Percentiles rank a stretch among this genome's conserved stretches.
These are phyloP conservation scores for Diophrys appendiculata DNA, from an alignment of 73 alveolate genomes.

Conservation along the genomic window DNA sequence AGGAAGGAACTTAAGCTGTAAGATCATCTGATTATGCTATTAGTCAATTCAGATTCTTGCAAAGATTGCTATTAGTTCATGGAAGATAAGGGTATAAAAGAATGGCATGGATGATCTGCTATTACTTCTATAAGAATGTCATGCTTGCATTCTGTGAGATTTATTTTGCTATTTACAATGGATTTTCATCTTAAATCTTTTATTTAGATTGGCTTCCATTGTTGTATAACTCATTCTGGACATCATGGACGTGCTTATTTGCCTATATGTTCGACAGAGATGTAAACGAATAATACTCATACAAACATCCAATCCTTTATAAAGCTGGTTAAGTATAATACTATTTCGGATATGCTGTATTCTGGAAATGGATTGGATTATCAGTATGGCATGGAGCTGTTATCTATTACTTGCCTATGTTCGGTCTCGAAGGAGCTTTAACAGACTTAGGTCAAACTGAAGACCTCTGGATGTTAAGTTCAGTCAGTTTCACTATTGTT, in stretches of 20 bases:
- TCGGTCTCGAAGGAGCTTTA: slow-evolving; percentile 51
- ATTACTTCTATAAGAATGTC: slow-evolving; percentile 82
- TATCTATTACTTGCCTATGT: slow-evolving; percentile 65
- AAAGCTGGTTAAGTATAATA: slow-evolving; percentile 73
- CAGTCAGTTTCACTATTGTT: slow-evolving; percentile 73
- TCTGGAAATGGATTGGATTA: slow-evolving; percentile 84
- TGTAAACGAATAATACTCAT: slow-evolving; percentile 14
- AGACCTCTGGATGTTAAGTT: slow-evolving; percentile 86
- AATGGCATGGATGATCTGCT: slow-evolving; percentile 73
- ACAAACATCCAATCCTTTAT: slow-evolving; percentile 56
- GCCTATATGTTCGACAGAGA: slow-evolving; percentile 70
- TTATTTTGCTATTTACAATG: slow-evolving; percentile 80
- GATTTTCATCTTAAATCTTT: slow-evolving; percentile 82
- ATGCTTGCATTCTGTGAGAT: slow-evolving; percentile 76
- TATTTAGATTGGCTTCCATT: slow-evolving; percentile 90
- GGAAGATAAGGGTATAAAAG: slow-evolving; percentile 80
- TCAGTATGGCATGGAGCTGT: slow-evolving; percentile 74
- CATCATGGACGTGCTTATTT: slow-evolving; percentile 85
- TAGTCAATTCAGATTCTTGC: slow-evolving; percentile 71
- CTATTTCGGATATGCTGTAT: slow-evolving; percentile 67
- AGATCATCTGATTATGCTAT: slow-evolving; percentile 82
- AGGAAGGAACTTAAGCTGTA: slow-evolving; percentile 89
- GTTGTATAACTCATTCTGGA: slow-evolving; percentile 81
- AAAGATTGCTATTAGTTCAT: slow-evolving; percentile 66
- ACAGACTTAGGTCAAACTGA: slow-evolving; percentile 63